These are phyloP conservation scores for Fusarium hainanense DNA, from an alignment of 2,329 filamentous ascomycete genomes.

Conservation along the genomic window DNA sequence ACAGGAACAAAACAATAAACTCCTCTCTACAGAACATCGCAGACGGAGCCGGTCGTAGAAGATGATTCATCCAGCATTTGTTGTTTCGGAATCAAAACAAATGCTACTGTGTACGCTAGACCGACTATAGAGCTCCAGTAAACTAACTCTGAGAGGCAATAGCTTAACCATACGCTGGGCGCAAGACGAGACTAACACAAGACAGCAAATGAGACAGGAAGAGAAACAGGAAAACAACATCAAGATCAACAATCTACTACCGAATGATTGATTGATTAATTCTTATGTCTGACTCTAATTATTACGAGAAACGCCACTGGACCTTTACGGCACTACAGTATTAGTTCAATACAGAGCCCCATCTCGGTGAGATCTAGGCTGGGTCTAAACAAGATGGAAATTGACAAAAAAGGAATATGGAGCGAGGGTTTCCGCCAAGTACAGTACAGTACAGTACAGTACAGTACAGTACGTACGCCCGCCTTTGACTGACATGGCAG, in stretches of 20 bases:
- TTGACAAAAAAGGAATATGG: constrained; percentile 35
- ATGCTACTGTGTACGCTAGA: constrained; percentile 10
- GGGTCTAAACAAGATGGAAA: background rate
- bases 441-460: background rate
- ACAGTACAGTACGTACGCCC: background rate
- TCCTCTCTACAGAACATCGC: constrained; percentile 11
- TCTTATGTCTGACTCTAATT: background rate
- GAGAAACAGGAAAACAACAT: background rate
- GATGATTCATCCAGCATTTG: constrained; percentile 30
- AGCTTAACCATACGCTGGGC: constrained; percentile 10
- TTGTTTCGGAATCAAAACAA: constrained; percentile 37
- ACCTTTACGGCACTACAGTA: background rate
- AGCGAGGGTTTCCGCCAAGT: constrained; percentile 21
- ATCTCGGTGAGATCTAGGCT: constrained; percentile 33
- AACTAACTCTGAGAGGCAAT: constrained; percentile 12
- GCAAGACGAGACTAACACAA: constrained; percentile 30
- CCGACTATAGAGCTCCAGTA: constrained; percentile 2
- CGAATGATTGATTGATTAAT: background rate
- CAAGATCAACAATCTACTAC: background rate
- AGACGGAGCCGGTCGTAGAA: constrained; percentile 29
- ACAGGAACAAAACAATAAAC: constrained; percentile 33
- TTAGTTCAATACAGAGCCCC: constrained; percentile 12
- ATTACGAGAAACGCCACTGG: constrained; percentile 35
- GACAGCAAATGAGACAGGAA: constrained; percentile 26
- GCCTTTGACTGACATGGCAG: background rate